Evolutionary conservation across 257 asterid genomes (phyloP).

Genomic region (Nicotiana paniculata): DNA sequence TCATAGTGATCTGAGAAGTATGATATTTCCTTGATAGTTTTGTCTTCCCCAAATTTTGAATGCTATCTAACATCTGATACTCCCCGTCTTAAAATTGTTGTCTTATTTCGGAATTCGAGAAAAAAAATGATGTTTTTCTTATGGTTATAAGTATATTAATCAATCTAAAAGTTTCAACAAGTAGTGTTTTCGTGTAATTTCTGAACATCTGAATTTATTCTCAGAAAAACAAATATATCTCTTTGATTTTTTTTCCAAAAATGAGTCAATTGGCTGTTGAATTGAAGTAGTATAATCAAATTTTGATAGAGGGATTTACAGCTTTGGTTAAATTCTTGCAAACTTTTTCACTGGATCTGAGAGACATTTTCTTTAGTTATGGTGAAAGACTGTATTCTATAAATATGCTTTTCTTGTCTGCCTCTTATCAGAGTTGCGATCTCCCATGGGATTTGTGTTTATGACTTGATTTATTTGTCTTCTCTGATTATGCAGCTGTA

Average conservation of each 20-base stretch:
- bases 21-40: not conserved
- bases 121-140: not conserved
- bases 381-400: not conserved
- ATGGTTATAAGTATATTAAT: not conserved
- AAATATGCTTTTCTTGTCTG: not conserved
- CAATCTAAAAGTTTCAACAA: not conserved
- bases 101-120: not conserved
- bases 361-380: not conserved
- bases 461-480: not conserved
- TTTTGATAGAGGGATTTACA: not conserved
- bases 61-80: not conserved
- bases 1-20: not conserved
- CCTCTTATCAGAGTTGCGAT: not conserved
- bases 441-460: not conserved
- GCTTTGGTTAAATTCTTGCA: not conserved
- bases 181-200: not conserved
- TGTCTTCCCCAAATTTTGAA: not conserved
- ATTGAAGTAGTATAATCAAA: not conserved
- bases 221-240: not conserved
- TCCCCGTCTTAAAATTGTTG: not conserved
- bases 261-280: not conserved
- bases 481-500: conserved; percentile 38
- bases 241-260: not conserved
- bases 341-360: not conserved
- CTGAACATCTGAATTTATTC: not conserved